These are phyloP conservation scores for Calocera viscosa DNA, from an alignment of 768 basidiomycete genomes.

Conservation along the genomic window DNA sequence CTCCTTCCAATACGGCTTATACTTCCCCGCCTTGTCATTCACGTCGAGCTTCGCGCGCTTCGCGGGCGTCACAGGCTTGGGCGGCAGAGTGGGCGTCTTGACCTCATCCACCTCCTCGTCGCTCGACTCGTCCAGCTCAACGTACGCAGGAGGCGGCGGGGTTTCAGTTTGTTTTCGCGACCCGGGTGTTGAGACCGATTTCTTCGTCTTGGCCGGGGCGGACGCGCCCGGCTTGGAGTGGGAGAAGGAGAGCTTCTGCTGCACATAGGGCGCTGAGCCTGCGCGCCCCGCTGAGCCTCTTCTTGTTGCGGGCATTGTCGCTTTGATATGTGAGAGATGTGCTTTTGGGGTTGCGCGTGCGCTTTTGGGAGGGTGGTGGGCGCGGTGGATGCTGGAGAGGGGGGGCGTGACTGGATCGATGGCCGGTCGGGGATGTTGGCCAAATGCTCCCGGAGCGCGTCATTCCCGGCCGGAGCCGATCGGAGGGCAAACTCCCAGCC, in stretches of 20 bases:
- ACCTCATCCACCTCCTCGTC: conserved; percentile 1
- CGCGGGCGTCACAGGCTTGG: conserved; percentile 9
- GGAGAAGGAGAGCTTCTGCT: not conserved
- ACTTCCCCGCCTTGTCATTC: conserved; percentile 40
- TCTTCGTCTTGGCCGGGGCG: not conserved
- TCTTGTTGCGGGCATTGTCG: not conserved
- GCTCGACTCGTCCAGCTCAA: not conserved
- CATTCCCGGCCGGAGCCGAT: not conserved
- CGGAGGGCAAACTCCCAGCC: too few species aligned
- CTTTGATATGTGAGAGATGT: not conserved
- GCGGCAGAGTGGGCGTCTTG: not conserved
- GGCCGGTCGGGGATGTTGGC: not conserved
- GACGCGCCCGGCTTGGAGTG: not conserved
- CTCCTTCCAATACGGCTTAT: conserved; percentile 38
- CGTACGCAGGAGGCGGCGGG: not conserved
- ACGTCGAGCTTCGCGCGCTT: conserved; percentile 29
- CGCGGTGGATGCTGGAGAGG: not conserved
- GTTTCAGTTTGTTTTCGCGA: not conserved
- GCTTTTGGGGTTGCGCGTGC: not conserved
- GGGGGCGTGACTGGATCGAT: conserved; percentile 1
- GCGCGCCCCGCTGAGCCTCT: not conserved
- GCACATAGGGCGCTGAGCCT: not conserved
- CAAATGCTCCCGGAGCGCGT: conserved; percentile 7
- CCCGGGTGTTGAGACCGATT: not conserved
- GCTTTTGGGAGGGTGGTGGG: not conserved